Evolutionary conservation across 352 stramenopile genomes (phyloP).

Genomic region (Phytophthora pinifolia): DNA sequence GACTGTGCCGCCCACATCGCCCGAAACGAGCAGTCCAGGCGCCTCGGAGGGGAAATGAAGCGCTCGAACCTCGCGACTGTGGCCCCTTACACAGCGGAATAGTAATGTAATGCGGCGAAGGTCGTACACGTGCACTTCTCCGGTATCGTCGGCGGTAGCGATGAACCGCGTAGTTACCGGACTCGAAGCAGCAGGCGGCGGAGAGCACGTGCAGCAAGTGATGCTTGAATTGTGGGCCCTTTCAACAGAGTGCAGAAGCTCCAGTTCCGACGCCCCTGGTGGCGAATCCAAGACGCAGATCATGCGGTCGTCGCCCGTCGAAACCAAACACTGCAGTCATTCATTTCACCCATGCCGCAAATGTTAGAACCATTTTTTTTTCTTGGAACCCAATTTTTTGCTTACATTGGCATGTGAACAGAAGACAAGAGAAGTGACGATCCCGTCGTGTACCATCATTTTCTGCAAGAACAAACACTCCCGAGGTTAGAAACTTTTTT

Average conservation of each 20-base stretch:
- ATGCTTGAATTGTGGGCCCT: constrained; percentile 66
- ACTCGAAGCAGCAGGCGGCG: constrained; percentile 16
- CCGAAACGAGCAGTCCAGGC: constrained; percentile 44
- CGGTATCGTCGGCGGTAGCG: constrained; percentile 56
- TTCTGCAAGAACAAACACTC: constrained; percentile 29
- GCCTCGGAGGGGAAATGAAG: constrained; percentile 49
- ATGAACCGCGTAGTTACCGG: constrained; percentile 32
- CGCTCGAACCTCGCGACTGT: constrained; percentile 48
- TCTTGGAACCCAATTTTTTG: neutral
- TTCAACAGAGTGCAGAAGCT: constrained; percentile 63
- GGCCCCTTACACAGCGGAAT: constrained; percentile 47
- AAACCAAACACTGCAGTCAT: constrained; percentile 57
- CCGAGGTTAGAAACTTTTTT: neutral
- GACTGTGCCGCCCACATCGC: constrained; percentile 39
- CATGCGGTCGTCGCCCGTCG: constrained; percentile 56
- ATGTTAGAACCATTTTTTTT: neutral
- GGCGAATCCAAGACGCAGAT: constrained; percentile 55
- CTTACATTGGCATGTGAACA: constrained; percentile 55
- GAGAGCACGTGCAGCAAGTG: constrained; percentile 53
- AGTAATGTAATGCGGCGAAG: constrained; percentile 58
- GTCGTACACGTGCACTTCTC: constrained; percentile 63
- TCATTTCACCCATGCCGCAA: neutral
- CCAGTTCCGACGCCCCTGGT: constrained; percentile 46
- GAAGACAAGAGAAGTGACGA: constrained; percentile 61
- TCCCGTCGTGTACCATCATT: constrained; percentile 51